Evolutionary conservation across 192 early-diverging fungal species (phyloP).

Genomic region (Coemansia reversa): DNA sequence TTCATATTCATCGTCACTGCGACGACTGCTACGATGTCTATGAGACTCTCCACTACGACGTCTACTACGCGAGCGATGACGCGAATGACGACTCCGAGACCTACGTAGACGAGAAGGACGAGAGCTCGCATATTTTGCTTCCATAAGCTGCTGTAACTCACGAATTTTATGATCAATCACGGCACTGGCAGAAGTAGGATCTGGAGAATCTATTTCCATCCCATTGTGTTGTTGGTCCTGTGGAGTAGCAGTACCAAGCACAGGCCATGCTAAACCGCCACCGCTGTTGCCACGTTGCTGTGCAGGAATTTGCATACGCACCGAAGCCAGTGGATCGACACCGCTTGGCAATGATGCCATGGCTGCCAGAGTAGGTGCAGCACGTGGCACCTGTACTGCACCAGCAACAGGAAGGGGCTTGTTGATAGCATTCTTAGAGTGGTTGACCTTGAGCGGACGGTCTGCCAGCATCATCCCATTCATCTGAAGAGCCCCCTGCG

Average conservation of each 20-base stretch:
- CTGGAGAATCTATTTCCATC: not conserved
- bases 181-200: too few relatives aligned
- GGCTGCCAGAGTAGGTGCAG: slow-evolving; percentile 36
- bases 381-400: not conserved
- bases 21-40: not conserved
- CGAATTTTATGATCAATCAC: slow-evolving; percentile 8
- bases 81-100: not conserved
- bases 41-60: not conserved
- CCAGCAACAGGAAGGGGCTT: slow-evolving; percentile 41
- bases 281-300: not conserved
- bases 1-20: slow-evolving; percentile 14
- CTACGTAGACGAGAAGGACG: slow-evolving; percentile 1
- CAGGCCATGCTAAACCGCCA: slow-evolving; percentile 38
- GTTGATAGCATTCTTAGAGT: slow-evolving; percentile 75
- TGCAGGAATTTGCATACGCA: not conserved
- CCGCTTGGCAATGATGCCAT: slow-evolving; percentile 31
- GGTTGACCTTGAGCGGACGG: slow-evolving; percentile 68
- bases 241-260: slow-evolving; percentile 28
- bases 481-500: slow-evolving; percentile 62
- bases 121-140: not conserved
- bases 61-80: not conserved
- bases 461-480: slow-evolving; percentile 66
- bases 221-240: not conserved
- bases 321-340: slow-evolving; percentile 17
- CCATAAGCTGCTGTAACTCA: slow-evolving; percentile 9